phyloP scores from a whole-genome alignment of 345 rosid genomes.

The Gossypioides kirkii region DNA sequence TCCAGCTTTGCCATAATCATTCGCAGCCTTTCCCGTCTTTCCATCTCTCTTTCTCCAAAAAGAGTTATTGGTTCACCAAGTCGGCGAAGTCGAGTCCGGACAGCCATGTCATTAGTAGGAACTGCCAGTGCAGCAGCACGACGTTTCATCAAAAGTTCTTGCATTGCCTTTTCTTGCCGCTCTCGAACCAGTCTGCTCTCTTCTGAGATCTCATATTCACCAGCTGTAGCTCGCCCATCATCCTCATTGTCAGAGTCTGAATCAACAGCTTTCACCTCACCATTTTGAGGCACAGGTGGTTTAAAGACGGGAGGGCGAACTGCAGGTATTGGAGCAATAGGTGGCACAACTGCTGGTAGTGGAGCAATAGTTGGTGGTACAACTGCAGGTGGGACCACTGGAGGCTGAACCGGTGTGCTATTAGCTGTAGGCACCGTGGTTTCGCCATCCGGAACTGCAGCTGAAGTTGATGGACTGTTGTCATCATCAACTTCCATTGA shows the following conservation, averaged over 20 bases:
- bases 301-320: slow-evolving; percentile 40
- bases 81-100: slow-evolving; percentile 77
- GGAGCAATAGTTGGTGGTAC: slow-evolving; percentile 29
- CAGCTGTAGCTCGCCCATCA: slow-evolving; percentile 18
- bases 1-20: slow-evolving; percentile 87
- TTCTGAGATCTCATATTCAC: slow-evolving; percentile 61
- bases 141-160: slow-evolving; percentile 74
- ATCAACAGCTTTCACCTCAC: slow-evolving; percentile 43
- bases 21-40: slow-evolving; percentile 83
- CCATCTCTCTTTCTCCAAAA: slow-evolving; percentile 97
- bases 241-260: slow-evolving; percentile 63
- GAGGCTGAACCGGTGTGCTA: slow-evolving; percentile 32
- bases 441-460: slow-evolving; percentile 28
- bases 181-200: slow-evolving; percentile 64
- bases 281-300: slow-evolving; percentile 59
- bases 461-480: slow-evolving; percentile 27
- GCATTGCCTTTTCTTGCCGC: slow-evolving; percentile 85
- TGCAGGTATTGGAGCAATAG: slow-evolving; percentile 56
- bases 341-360: slow-evolving; percentile 25
- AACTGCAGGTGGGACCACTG: slow-evolving; percentile 25
- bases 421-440: slow-evolving; percentile 28
- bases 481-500: slow-evolving; percentile 69
- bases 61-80: slow-evolving; percentile 90
- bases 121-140: slow-evolving; percentile 93
- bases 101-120: slow-evolving; percentile 95